Percentiles rank a stretch among this genome's conserved stretches.
Evolutionary conservation across 768 basidiomycete genomes (phyloP).

Genomic region (Thelephora aurantiotincta): DNA sequence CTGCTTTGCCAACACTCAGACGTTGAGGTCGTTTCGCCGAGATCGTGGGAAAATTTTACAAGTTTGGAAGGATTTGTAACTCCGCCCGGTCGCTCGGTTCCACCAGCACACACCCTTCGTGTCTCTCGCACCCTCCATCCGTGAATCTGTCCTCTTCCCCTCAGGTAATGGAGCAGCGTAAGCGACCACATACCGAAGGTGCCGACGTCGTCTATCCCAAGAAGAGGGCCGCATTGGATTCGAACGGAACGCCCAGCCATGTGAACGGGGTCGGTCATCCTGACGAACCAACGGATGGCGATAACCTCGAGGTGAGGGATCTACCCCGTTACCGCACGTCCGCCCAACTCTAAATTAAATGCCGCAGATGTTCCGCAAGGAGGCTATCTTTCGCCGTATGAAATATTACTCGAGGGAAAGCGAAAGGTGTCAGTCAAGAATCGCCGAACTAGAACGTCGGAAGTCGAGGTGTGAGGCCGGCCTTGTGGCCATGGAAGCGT

Average conservation of each 20-base stretch:
- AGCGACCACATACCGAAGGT: constrained; percentile 15
- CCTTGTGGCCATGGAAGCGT: constrained; percentile 16
- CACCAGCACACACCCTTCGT: too few species aligned
- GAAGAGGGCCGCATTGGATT: constrained; percentile 15
- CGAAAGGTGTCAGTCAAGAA: constrained; percentile 14
- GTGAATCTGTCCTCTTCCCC: background rate
- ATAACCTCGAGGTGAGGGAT: constrained; percentile 14
- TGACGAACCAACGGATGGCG: constrained; percentile 16
- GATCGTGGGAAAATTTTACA: too few species aligned
- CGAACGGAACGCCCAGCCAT: constrained; percentile 12
- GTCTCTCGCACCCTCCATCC: background rate
- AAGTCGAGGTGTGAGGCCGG: constrained; percentile 15
- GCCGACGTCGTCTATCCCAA: constrained; percentile 12
- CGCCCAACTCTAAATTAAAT: background rate
- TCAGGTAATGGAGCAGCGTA: constrained; percentile 13
- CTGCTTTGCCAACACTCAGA: too few species aligned
- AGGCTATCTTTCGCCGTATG: constrained; percentile 19
- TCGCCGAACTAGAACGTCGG: constrained; percentile 16
- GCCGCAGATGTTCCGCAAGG: constrained; percentile 16
- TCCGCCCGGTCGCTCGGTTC: too few species aligned
- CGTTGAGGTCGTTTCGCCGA: too few species aligned
- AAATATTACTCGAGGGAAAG: constrained; percentile 19
- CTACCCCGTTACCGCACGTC: background rate
- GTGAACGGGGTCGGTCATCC: constrained; percentile 13
- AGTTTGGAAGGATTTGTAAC: too few species aligned